A percentile compares a stretch with the other conserved stretches of the same genome.
Evolutionary conservation across 2,329 filamentous ascomycete genomes (phyloP).

Genomic region (Xylaria sp.): DNA sequence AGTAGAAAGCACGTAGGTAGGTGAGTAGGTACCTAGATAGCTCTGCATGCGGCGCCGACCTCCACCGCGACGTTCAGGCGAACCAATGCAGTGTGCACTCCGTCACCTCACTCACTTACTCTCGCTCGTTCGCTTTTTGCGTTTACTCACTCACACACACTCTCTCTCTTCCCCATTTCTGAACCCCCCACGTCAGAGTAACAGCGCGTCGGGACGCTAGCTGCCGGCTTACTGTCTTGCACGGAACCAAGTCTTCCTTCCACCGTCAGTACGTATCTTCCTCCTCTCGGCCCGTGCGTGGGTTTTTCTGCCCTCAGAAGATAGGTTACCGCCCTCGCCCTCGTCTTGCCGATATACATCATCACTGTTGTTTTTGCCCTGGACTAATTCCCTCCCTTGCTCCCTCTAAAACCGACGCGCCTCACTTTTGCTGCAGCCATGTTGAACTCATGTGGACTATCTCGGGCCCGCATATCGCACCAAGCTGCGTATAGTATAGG

Average conservation of each 20-base stretch:
- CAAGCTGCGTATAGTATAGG: not conserved
- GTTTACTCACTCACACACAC: too few relatives aligned
- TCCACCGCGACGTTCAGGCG: conserved; percentile 7
- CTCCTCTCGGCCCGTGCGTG: conserved; percentile 8
- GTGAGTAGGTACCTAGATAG: too few relatives aligned
- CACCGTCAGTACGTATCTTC: not conserved
- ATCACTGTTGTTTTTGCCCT: not conserved
- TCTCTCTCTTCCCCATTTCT: not conserved
- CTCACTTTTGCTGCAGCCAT: conserved; percentile 21
- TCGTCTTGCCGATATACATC: conserved; percentile 5
- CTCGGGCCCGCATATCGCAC: not conserved
- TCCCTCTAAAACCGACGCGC: conserved; percentile 12
- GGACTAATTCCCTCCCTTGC: not conserved
- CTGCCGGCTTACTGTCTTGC: conserved; percentile 30
- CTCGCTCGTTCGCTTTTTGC: too few relatives aligned
- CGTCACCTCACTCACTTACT: not conserved
- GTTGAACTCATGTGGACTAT: conserved; percentile 5
- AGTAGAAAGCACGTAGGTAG: not conserved
- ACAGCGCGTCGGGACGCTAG: conserved; percentile 29
- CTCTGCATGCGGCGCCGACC: conserved; percentile 23
- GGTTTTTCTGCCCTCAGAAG: conserved; percentile 6
- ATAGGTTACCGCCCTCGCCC: conserved; percentile 4
- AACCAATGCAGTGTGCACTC: not conserved
- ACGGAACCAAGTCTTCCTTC: conserved; percentile 13
- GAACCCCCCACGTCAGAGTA: conserved; percentile 27